phyloP scores from a whole-genome alignment of 129 eudicot genomes.

The Ambrosia trifida region DNA sequence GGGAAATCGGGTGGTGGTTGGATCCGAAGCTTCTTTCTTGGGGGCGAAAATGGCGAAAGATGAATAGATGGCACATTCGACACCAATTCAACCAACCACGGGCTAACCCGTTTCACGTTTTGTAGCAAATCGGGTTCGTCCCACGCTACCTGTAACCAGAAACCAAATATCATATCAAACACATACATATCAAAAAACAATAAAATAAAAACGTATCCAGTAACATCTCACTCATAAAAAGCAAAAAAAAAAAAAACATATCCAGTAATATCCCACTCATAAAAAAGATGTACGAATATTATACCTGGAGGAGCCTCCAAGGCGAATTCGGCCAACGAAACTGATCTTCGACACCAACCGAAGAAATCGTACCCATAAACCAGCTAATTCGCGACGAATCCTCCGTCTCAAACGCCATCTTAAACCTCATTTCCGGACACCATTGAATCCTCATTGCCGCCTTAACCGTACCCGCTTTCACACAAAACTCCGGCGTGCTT shows the following conservation, averaged over 20 bases:
- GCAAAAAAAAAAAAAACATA: no score
- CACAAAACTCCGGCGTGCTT: constrained; percentile 88
- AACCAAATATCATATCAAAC: not conserved
- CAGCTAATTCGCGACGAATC: constrained; percentile 96
- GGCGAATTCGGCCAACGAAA: constrained; percentile 90
- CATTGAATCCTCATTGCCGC: constrained; percentile 80
- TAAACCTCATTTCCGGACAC: constrained; percentile 93
- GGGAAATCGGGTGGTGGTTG: constrained; percentile 73
- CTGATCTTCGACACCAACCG: constrained; percentile 77
- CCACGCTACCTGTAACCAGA: constrained; percentile 72
- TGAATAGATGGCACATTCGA: constrained; percentile 75
- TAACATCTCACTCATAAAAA: not conserved
- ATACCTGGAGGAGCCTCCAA: constrained; percentile 95
- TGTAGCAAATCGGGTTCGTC: constrained; percentile 93
- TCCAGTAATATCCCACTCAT: no score
- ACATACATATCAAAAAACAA: not conserved
- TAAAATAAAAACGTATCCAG: no score
- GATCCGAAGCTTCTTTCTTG: constrained; percentile 73
- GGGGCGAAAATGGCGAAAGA: constrained; percentile 79
- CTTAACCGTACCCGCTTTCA: constrained; percentile 59
- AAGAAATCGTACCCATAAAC: constrained; percentile 94
- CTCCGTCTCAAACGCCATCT: constrained; percentile 97
- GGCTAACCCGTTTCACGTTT: constrained; percentile 86
- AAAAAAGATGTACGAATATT: constrained; percentile 6
- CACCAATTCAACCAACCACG: constrained; percentile 94